Evolutionary conservation across 164 flowering plant species (phyloP), one percentile per base, ranked within the genome.

Genomic region (Aristolochia fimbriata): DNA sequence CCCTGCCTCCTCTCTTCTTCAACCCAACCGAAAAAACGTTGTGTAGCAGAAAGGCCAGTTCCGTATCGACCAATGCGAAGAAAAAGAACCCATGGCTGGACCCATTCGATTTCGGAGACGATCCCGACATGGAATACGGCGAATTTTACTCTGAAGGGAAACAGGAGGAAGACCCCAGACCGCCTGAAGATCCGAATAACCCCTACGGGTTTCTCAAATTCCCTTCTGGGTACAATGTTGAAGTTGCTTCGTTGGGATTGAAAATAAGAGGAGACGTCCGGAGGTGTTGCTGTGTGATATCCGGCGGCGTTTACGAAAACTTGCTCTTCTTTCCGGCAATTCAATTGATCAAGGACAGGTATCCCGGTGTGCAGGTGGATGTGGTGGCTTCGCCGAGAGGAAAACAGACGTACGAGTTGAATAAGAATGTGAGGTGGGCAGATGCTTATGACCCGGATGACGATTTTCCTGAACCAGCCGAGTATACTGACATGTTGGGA

Each of bases 371-470:
- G 60, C 89, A 75, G 70, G 62, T 86, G 15, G 97, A 91, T 69
- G 71, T 91, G 7, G 17, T 91, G 33, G 68, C 96, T 6, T 62
- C 83, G 0, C 66, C 73, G 0, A 80, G 96, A 57, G 96, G 96
- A 58, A 88, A 88, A 66, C 96, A 88, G 74, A 69, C 77, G 6
- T 88, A 77, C 68, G 97, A 88, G 74, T 21, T 91, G 71, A 91
- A 91, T 65, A 91, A 91, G 73, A 91, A 91, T 73, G 96, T 91
- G 60, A 81, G 96, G 61, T 88, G 89, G 89, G 88, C 97, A 43
- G 62, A 75, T 80, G 92, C 47, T 1, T 85, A 83, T 65, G 96
- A 91, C 60, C 74, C 69, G 0, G 92, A 91, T 62, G 85, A 82
- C 55, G 71, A 80, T 47, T 91, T 74, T 54, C 97, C 96, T 21